phyloP scores from a whole-genome alignment of 768 basidiomycete species.

The Solioccasus polychromus region DNA sequence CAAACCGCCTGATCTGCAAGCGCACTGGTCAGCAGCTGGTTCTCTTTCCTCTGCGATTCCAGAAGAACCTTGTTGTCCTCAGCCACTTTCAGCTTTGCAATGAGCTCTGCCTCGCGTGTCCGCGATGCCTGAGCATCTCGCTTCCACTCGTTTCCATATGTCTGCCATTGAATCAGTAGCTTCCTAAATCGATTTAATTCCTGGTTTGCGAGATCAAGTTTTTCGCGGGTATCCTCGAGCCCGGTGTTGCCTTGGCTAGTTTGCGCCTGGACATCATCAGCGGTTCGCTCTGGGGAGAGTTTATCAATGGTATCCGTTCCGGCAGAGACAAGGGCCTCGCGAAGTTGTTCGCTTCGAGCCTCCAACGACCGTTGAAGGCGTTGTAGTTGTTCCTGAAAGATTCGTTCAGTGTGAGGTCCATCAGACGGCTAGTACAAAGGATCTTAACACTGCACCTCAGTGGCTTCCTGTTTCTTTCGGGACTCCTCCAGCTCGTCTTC shows the following conservation, averaged over 20 bases:
- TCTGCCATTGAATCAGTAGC: slow-evolving; percentile 24
- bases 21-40: slow-evolving; percentile 7
- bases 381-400: slow-evolving; percentile 20
- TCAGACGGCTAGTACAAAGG: neutral
- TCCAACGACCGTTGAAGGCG: slow-evolving; percentile 14
- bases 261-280: slow-evolving; percentile 5
- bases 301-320: slow-evolving; percentile 2
- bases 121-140: slow-evolving; percentile 17
- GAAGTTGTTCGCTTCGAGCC: slow-evolving; percentile 19
- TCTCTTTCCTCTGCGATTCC: slow-evolving; percentile 15
- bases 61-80: slow-evolving; percentile 8
- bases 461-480: slow-evolving; percentile 9
- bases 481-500: slow-evolving; percentile 19
- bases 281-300: slow-evolving; percentile 2
- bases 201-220: slow-evolving; percentile 12
- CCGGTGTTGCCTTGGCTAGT: slow-evolving; percentile 1
- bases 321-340: slow-evolving; percentile 10
- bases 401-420: slow-evolving; percentile 6
- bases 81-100: slow-evolving; percentile 5
- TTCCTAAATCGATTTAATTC: slow-evolving; percentile 19
- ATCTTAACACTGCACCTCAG: slow-evolving; percentile 20
- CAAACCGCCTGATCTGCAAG: slow-evolving; percentile 24
- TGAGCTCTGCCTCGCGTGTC: slow-evolving; percentile 9
- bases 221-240: slow-evolving; percentile 7
- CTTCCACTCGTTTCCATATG: slow-evolving; percentile 25